phyloP scores from a whole-genome alignment of 345 rosid genomes.

The Hevea brasiliensis region DNA sequence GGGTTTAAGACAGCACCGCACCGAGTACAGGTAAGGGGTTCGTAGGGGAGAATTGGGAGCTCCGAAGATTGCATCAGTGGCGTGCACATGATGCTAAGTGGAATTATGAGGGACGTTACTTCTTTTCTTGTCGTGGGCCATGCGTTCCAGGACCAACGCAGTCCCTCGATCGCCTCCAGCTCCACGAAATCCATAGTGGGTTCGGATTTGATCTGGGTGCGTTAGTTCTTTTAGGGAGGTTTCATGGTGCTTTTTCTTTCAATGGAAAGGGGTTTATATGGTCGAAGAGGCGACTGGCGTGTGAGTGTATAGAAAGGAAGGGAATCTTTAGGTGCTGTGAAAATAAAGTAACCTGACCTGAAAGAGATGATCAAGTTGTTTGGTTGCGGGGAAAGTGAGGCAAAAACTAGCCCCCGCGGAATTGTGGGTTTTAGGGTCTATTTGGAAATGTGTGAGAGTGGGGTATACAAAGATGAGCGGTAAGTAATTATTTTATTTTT shows the following conservation, averaged over 20 bases:
- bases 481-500: no score
- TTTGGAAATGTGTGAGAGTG: no score
- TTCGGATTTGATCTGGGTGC: neutral
- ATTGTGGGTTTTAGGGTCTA: no score
- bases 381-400: conserved; percentile 7
- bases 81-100: conserved; percentile 75
- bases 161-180: conserved; percentile 86
- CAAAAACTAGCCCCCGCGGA: neutral
- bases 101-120: conserved; percentile 61
- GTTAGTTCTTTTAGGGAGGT: neutral
- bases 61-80: conserved; percentile 48
- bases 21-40: conserved; percentile 64
- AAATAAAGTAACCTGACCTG: neutral
- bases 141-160: conserved; percentile 96
- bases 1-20: conserved; percentile 85
- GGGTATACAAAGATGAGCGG: no score
- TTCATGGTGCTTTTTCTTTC: neutral
- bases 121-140: conserved; percentile 82
- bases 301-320: neutral
- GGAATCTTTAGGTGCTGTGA: neutral
- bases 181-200: conserved; percentile 77
- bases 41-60: conserved; percentile 83
- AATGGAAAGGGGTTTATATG: neutral
- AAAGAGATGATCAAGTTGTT: neutral
- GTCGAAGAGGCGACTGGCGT: neutral